phyloP scores from a whole-genome alignment of 305 asterid species.

The Fraxinus albicans region DNA sequence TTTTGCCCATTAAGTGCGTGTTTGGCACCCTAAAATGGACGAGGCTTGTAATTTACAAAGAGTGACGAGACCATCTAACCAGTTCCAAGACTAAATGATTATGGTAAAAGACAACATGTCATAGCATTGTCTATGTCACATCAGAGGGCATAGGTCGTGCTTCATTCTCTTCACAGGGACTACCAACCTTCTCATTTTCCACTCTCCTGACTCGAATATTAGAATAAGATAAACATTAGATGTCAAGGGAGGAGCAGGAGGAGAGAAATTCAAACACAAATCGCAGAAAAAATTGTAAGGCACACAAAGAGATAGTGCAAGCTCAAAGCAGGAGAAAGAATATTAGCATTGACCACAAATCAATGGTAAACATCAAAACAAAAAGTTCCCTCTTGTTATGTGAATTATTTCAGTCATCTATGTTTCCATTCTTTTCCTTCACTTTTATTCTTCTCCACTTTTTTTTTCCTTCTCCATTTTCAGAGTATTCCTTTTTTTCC shows the following conservation, averaged over 20 bases:
- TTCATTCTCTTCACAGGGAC: not conserved
- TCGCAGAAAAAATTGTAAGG: not conserved
- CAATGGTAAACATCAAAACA: not conserved
- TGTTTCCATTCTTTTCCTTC: not conserved
- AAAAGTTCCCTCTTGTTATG: not conserved
- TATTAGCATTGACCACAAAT: not conserved
- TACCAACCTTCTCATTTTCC: not conserved
- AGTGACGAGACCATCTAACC: not conserved
- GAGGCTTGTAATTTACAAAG: not conserved
- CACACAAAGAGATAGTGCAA: not conserved
- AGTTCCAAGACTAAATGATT: not conserved
- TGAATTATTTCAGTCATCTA: not conserved
- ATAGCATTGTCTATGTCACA: not conserved
- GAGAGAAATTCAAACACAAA: not conserved
- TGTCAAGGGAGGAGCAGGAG: not conserved
- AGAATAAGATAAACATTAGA: not conserved
- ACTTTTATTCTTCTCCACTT: not conserved
- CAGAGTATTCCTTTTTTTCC: constrained; percentile 4
- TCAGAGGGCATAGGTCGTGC: not conserved
- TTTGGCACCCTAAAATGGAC: not conserved
- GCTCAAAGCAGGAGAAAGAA: constrained; percentile 1
- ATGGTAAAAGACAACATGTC: not conserved
- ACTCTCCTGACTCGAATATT: not conserved
- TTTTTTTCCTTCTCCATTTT: constrained; percentile 9
- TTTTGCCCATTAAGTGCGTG: not conserved